Evolutionary conservation across 2,329 filamentous ascomycete species (phyloP).

Genomic region (Cladosporium sp.): DNA sequence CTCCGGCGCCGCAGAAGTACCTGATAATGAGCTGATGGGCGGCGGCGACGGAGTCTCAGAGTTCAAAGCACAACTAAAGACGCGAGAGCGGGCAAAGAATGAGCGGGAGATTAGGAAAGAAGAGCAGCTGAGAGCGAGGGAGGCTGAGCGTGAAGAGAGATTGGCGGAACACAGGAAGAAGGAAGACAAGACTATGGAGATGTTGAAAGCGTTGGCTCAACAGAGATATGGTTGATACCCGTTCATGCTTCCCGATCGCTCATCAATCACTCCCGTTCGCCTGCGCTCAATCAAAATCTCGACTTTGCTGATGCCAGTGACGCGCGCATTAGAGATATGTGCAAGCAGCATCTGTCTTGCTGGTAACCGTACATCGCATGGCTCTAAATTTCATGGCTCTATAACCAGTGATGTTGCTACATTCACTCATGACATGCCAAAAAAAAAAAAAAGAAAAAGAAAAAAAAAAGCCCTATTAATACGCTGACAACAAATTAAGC

Average conservation of each 20-base stretch:
- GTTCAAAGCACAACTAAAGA: constrained; percentile 66
- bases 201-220: constrained; percentile 75
- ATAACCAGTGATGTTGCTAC: not conserved
- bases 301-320: not conserved
- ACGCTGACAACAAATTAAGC: not conserved
- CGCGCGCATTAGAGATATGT: not conserved
- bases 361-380: not conserved
- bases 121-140: constrained; percentile 72
- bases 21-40: constrained; percentile 77
- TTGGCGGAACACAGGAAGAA: constrained; percentile 68
- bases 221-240: constrained; percentile 65
- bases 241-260: not conserved
- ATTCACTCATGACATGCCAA: not conserved
- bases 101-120: constrained; percentile 81
- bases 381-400: not conserved
- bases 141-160: constrained; percentile 78
- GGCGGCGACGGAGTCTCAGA: constrained; percentile 64
- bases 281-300: not conserved
- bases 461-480: too few species aligned
- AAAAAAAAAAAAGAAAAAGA: too few species aligned
- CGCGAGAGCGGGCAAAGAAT: constrained; percentile 71
- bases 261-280: not conserved
- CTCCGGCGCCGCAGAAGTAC: constrained; percentile 63
- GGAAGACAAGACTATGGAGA: constrained; percentile 82
- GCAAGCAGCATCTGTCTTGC: not conserved